Evolutionary conservation across 2,329 filamentous ascomycete genomes (phyloP).

Genomic region (Colletotrichum cordylinicola): DNA sequence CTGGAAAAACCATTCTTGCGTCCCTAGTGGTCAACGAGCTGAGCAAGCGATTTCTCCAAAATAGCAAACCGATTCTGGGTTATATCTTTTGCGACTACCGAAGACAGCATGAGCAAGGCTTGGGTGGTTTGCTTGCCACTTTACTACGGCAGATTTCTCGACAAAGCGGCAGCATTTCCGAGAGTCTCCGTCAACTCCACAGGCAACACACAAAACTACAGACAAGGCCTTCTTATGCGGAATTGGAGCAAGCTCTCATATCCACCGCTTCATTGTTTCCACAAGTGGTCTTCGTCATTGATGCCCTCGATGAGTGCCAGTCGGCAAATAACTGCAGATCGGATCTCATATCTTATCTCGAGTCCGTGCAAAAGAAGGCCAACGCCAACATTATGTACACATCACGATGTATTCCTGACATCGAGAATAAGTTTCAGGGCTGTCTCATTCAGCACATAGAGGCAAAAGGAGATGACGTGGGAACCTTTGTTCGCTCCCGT

Average conservation of each 20-base stretch:
- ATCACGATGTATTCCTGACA: conserved; percentile 23
- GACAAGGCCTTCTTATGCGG: not conserved
- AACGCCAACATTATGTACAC: conserved; percentile 29
- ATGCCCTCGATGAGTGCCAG: conserved; percentile 34
- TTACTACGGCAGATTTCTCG: conserved; percentile 42
- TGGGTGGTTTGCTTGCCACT: conserved; percentile 33
- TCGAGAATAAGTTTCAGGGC: not conserved
- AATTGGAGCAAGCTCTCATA: conserved; percentile 12
- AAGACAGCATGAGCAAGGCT: conserved; percentile 38
- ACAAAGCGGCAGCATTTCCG: not conserved
- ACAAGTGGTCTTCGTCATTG: conserved; percentile 24
- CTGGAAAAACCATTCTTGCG: conserved; percentile 53
- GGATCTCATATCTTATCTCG: not conserved
- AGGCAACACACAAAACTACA: too few relatives aligned
- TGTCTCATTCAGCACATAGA: conserved; percentile 10
- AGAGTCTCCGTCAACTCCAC: not conserved
- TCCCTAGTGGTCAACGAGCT: conserved; percentile 49
- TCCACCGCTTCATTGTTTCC: not conserved
- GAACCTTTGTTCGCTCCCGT: not conserved
- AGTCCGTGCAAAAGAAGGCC: not conserved
- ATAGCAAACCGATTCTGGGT: conserved; percentile 38
- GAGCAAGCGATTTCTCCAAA: conserved; percentile 21
- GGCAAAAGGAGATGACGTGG: conserved; percentile 21
- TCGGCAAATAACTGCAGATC: conserved; percentile 1
- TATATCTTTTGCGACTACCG: conserved; percentile 53